Evolutionary conservation across 2,329 filamentous ascomycete genomes (phyloP).

Genomic region (Cytospora piceae): DNA sequence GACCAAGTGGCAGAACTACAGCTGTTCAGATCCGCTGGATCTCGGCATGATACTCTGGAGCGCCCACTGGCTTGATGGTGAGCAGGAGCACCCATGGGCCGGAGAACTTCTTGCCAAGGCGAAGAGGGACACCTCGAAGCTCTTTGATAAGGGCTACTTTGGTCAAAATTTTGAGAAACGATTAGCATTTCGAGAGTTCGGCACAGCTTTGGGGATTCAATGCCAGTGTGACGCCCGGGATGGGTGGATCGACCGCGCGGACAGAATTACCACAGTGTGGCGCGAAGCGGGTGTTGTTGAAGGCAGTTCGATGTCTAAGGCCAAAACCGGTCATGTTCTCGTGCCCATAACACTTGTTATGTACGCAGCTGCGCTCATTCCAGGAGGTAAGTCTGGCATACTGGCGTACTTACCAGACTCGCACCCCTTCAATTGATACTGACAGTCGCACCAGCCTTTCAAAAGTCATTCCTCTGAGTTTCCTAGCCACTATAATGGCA

Average conservation of each 20-base stretch:
- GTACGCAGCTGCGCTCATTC: constrained; percentile 59
- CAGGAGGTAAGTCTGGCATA: constrained; percentile 52
- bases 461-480: not conserved
- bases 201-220: constrained; percentile 52
- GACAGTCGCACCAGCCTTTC: not conserved
- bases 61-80: constrained; percentile 52
- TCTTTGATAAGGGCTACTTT: constrained; percentile 31
- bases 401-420: no score
- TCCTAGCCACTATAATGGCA: not conserved
- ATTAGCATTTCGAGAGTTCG: constrained; percentile 59
- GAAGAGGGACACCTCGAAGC: not conserved
- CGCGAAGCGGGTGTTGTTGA: not conserved
- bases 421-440: not conserved
- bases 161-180: constrained; percentile 37
- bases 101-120: not conserved
- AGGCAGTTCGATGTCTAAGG: not conserved
- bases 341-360: constrained; percentile 59
- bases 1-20: constrained; percentile 41
- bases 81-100: constrained; percentile 45
- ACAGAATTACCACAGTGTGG: not conserved
- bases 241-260: constrained; percentile 24
- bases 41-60: constrained; percentile 64
- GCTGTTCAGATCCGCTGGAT: constrained; percentile 52
- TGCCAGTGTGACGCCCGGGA: constrained; percentile 44
- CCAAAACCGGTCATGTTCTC: constrained; percentile 42